A percentile compares a stretch with the other conserved stretches of the same genome.
Evolutionary conservation across 1,284 basidiomycete genomes (phyloP).

Genomic region (Malassezia arunalokei): DNA sequence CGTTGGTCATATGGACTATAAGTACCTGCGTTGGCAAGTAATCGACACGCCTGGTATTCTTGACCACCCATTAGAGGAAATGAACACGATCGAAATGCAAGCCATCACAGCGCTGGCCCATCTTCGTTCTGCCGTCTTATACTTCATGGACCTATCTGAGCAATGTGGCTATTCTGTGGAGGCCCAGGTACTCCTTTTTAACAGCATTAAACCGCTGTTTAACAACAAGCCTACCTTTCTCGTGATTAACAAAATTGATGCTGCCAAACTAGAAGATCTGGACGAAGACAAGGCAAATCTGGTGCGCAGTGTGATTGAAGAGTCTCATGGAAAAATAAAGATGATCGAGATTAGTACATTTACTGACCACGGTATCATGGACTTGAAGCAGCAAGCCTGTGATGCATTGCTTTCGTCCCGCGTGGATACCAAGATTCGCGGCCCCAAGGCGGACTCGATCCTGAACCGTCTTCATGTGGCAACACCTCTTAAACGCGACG

Average conservation of each 20-base stretch:
- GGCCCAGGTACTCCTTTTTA: constrained; percentile 44
- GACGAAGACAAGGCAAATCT: constrained; percentile 33
- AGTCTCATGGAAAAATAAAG: constrained; percentile 34
- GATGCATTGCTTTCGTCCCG: constrained; percentile 40
- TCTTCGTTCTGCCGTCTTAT: constrained; percentile 40
- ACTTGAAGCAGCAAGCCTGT: constrained; percentile 38
- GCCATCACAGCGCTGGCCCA: constrained; percentile 45
- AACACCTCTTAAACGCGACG: constrained; percentile 37
- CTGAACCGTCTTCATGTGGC: constrained; percentile 44
- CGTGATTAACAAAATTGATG: constrained; percentile 44
- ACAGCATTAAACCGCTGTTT: constrained; percentile 46
- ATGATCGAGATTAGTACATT: constrained; percentile 42
- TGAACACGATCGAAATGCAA: constrained; percentile 47
- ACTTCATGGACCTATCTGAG: constrained; percentile 46
- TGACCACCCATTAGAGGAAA: constrained; percentile 45
- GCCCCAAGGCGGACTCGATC: constrained; percentile 40
- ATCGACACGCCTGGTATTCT: constrained; percentile 46
- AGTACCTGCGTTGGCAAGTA: constrained; percentile 46
- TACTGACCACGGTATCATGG: constrained; percentile 45
- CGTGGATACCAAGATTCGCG: constrained; percentile 41
- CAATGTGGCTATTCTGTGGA: constrained; percentile 46
- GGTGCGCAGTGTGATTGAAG: constrained; percentile 33
- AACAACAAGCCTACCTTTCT: constrained; percentile 45
- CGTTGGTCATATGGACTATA: constrained; percentile 47
- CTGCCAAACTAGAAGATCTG: constrained; percentile 31